Percentiles rank a stretch among this genome's conserved stretches.
phyloP scores from a whole-genome alignment of 257 asterid species.

The Capsicum chinense region DNA sequence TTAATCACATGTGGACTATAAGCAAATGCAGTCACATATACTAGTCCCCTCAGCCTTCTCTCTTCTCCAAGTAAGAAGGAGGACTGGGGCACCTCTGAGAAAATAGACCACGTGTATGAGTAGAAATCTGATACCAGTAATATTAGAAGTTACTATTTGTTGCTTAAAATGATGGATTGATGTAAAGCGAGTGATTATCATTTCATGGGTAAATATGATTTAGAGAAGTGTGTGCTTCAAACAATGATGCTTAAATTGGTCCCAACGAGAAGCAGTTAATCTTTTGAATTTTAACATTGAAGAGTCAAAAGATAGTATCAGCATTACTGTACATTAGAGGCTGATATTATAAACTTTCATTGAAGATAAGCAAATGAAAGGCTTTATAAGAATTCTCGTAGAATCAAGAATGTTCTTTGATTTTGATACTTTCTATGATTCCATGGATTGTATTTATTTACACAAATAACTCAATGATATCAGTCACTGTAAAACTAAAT shows the following conservation, averaged over 20 bases:
- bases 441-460: background rate
- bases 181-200: background rate
- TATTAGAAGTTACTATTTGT: background rate
- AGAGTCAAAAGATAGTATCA: background rate
- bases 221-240: background rate
- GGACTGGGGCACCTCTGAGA: slow-evolving; percentile 10
- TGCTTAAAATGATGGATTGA: slow-evolving; percentile 1
- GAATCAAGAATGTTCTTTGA: background rate
- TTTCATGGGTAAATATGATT: background rate
- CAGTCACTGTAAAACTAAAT: background rate
- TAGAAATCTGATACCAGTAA: slow-evolving; percentile 16
- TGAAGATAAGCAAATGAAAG: background rate
- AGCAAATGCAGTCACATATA: slow-evolving; percentile 19
- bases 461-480: background rate
- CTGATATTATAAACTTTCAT: background rate
- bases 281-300: slow-evolving; percentile 5
- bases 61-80: slow-evolving; percentile 6
- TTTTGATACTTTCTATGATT: background rate
- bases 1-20: background rate
- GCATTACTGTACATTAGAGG: slow-evolving; percentile 12
- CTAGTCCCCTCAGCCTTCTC: background rate
- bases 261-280: background rate
- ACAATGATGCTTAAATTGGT: background rate
- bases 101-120: background rate
- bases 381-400: background rate